Evolutionary conservation across 805 yeast species (phyloP), one percentile per base, ranked within the genome.

Genomic region (Candida saitoana): DNA sequence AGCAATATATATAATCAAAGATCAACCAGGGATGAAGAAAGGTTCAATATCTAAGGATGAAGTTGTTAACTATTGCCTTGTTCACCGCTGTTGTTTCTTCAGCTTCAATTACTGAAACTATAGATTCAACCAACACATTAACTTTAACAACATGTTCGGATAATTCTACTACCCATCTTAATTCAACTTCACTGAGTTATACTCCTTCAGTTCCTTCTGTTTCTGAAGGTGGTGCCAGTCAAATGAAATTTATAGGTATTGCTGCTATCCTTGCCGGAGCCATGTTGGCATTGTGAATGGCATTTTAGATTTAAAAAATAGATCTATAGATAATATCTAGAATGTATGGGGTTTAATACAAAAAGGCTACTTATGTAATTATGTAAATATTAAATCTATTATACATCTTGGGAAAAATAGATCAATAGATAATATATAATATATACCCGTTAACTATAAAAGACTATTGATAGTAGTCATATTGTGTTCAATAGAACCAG

Each of bases 81-180:
- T 36, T 36, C 11, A 24, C 38, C 16, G 38, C 38, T 24, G 38
- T 36, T 5, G 38, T 36, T 6, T 36, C 38, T 5, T 22, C 38
- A 17, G 38, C 38, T 6, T 8, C 38, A 3, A 16, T 36, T 17
- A 36, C 38, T 24, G 38, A 36, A n/a, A 36, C 38, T 24, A n/a
- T 36, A n/a, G n/a, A 24, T 14, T 36, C 31, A 14, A 24, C 38
- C 7, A 17, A 24, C 15, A 25, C 25, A 3, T 18, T 9, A 5
- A 24, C 31, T 6, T 7, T 36, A 3, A 36, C 38, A n/a, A 20
- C 38, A 12, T 36, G 38, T 24, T 15, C 18, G 4, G 37, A 11
- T 19, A 34, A 29, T 14, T 29, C 32, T 5, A 29, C 32, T 6
- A 29, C 32, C 11, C 32, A 29, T 12, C 5, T 12, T 14, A 29